phyloP scores from a whole-genome alignment of 805 yeast genomes.

The Yarrowia sp. region DNA sequence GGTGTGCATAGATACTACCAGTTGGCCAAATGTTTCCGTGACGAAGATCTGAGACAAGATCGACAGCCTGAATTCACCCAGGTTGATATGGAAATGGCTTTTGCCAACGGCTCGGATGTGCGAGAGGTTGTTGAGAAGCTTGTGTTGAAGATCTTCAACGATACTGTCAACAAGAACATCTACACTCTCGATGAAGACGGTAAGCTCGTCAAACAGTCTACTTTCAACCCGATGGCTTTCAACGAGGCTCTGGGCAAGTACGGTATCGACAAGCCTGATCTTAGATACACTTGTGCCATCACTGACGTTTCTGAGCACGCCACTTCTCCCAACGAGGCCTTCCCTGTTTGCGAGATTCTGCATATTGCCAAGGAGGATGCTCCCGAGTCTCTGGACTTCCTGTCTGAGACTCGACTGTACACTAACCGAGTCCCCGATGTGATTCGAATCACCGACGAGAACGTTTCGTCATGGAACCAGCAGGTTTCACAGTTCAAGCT shows the following conservation, averaged over 20 bases:
- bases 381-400: constrained; percentile 22
- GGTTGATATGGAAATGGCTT: constrained; percentile 93
- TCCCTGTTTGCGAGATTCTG: constrained; percentile 69
- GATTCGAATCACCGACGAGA: constrained; percentile 15
- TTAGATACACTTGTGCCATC: constrained; percentile 63
- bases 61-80: constrained; percentile 99
- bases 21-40: constrained; percentile 92
- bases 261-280: constrained; percentile 95
- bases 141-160: constrained; percentile 63
- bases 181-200: constrained; percentile 45
- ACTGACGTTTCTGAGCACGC: constrained; percentile 51
- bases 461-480: constrained; percentile 18
- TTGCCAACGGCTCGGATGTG: constrained; percentile 72
- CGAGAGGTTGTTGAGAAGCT: constrained; percentile 66
- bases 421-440: constrained; percentile 41
- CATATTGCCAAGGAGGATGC: constrained; percentile 13
- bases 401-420: constrained; percentile 38
- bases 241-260: constrained; percentile 70
- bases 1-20: constrained; percentile 89
- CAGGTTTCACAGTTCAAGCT: constrained; percentile 24
- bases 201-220: background rate
- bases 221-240: constrained; percentile 57
- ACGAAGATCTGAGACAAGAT: constrained; percentile 92
- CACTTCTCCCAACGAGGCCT: constrained; percentile 53
- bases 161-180: constrained; percentile 52